Evolutionary conservation across 2,329 filamentous ascomycete genomes (phyloP), one percentile per base, ranked within the genome.

Genomic region (Exophiala mesophila): DNA sequence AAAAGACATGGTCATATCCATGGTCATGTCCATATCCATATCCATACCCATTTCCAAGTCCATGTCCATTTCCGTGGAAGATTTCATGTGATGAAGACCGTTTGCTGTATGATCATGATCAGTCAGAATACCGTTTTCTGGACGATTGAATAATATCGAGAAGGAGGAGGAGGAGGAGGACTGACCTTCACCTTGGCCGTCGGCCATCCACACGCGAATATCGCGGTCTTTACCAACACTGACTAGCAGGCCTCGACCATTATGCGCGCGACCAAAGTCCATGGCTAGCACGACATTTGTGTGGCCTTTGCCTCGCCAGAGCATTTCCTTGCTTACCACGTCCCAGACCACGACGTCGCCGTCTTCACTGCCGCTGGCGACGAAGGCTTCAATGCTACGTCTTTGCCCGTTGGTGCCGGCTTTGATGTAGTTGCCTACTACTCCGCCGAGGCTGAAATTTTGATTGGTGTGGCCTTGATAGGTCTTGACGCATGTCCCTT

Each of bases 401-500:
- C 28, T 3, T 21, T 31, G 37, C 15, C 37, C 38, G 24, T 37
- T 36, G 4, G 19, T 10, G 53, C 50, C 16, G 57, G 55, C 32
- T 49, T 63, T 46, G 62, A 54, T 36, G 58, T 83, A 82, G 1
- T 78, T 73, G 9, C 87, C 89, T 59, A 97, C 96, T 29, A 83
- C 83, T 3, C 88, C 87, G 2, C 79, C 79, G n/a, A 97, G 74
- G 52, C 87, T 90, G 65, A 85, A 97, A 48, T 82, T 82, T 41
- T 79, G 74, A 62, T 98, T 98, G 41, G 71, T 68, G 59, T 97
- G 92, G 0, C 92, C 92, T 62, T 96, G 88, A 64, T 97, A 98
- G 10, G 92, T 98, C 73, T 98, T 98, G 58, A 95, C 83, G 55
- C 92, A 92, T 19, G 82, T 80, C 5, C 90, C 90, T 26, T 88